Evolutionary conservation across 129 eudicot species (phyloP).

Genomic region (Erigeron canadensis): DNA sequence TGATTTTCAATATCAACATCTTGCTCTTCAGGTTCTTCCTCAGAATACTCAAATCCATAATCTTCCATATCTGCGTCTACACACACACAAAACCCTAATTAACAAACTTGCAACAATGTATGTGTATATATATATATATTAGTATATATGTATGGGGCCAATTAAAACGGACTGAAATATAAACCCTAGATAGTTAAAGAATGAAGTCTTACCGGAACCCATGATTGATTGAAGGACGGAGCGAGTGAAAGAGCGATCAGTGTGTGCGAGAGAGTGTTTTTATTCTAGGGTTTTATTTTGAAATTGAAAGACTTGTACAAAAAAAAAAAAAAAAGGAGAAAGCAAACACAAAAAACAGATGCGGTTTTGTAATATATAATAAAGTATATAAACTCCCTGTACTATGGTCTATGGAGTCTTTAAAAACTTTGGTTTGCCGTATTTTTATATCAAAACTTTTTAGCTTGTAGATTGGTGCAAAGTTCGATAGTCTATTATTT

Average conservation of each 20-base stretch:
- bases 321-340: too few relatives aligned
- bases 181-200: not conserved
- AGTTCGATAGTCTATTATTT: too few relatives aligned
- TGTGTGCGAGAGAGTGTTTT: not conserved
- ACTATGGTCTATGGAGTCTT: too few relatives aligned
- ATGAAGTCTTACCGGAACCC: slow-evolving; percentile 50
- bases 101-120: slow-evolving; percentile 5
- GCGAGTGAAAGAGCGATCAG: slow-evolving; percentile 18
- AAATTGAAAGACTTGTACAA: not conserved
- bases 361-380: too few relatives aligned
- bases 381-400: too few relatives aligned
- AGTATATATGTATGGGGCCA: not conserved
- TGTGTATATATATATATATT: too few relatives aligned
- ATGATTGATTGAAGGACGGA: slow-evolving; percentile 32
- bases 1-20: slow-evolving; percentile 97
- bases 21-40: slow-evolving; percentile 96
- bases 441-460: too few relatives aligned
- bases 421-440: too few relatives aligned
- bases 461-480: not conserved
- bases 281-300: slow-evolving; percentile 31
- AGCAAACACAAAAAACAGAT: too few relatives aligned
- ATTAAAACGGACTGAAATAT: not conserved
- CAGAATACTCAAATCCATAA: slow-evolving; percentile 95
- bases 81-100: not conserved
- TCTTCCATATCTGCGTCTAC: slow-evolving; percentile 98